These are phyloP conservation scores for Plasmodium coatneyi DNA, from an alignment of 169 alveolate species.

Conservation along the genomic window DNA sequence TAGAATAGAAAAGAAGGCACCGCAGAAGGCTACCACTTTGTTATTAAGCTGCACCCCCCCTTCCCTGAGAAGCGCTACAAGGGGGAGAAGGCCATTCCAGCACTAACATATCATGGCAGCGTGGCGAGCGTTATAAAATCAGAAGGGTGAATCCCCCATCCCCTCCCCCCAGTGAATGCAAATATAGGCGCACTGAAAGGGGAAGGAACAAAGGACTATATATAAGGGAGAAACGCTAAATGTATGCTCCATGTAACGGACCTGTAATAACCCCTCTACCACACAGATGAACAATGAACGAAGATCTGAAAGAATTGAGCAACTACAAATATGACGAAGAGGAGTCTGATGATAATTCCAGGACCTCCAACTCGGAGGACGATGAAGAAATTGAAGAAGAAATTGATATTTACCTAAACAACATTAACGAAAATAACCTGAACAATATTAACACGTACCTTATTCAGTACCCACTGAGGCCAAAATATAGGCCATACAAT, in stretches of 20 bases:
- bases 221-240: not conserved
- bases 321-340: conserved; percentile 22
- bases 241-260: not conserved
- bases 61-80: not conserved
- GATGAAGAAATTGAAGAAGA: conserved; percentile 74
- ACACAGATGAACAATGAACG: conserved; percentile 15
- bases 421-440: conserved; percentile 51
- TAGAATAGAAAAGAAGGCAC: not conserved
- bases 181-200: not conserved
- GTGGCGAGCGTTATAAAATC: not conserved
- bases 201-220: too few species aligned
- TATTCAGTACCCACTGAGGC: conserved; percentile 70
- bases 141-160: not conserved
- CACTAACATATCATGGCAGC: not conserved
- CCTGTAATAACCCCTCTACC: not conserved
- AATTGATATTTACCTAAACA: conserved; percentile 63
- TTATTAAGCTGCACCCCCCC: not conserved
- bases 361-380: conserved; percentile 26
- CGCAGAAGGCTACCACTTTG: not conserved
- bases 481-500: conserved; percentile 72
- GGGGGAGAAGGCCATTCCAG: not conserved
- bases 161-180: not conserved
- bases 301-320: conserved; percentile 51
- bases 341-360: conserved; percentile 18
- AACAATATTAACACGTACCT: conserved; percentile 64